These are phyloP conservation scores for Microbotryum scabiosae DNA, from an alignment of 1,284 basidiomycete species.

Conservation along the genomic window DNA sequence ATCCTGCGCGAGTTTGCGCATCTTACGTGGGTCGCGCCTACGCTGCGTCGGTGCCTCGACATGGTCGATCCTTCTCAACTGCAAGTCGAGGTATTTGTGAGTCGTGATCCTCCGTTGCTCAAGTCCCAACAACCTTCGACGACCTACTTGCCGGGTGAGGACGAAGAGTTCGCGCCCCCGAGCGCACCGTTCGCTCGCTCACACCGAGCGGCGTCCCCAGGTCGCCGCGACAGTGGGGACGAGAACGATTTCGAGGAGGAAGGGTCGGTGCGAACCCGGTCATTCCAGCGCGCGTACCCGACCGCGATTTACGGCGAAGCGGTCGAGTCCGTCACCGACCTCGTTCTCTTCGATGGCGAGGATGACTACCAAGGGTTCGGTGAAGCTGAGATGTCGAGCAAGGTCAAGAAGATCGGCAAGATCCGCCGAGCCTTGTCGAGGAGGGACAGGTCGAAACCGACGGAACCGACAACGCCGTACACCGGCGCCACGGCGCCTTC, in stretches of 20 bases:
- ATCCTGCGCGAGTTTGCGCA: conserved; percentile 70
- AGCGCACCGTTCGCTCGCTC: conserved; percentile 22
- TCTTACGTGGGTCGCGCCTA: conserved; percentile 68
- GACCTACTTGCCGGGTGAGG: conserved; percentile 28
- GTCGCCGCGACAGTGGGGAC: conserved; percentile 8
- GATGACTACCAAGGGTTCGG: conserved; percentile 61
- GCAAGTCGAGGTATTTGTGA: conserved; percentile 72
- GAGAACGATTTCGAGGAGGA: conserved; percentile 21
- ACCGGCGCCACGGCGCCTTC: not conserved
- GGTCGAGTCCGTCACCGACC: conserved; percentile 37
- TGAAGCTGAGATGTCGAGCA: conserved; percentile 55
- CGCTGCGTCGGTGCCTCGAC: conserved; percentile 58
- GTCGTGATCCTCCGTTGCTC: conserved; percentile 43
- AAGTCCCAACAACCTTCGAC: conserved; percentile 42
- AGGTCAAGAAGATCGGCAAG: conserved; percentile 60
- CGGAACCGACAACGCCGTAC: not conserved
- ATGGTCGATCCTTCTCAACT: conserved; percentile 55
- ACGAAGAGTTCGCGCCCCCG: conserved; percentile 23
- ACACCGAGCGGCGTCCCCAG: not conserved
- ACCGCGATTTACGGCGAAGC: conserved; percentile 8
- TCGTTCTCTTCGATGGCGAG: conserved; percentile 64
- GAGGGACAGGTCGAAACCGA: conserved; percentile 29
- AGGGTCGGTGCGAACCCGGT: not conserved
- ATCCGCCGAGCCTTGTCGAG: conserved; percentile 53
- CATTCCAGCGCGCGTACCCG: conserved; percentile 1